These are phyloP conservation scores for Aspergillus tamarii DNA, from an alignment of 2,329 filamentous ascomycete genomes.

Conservation along the genomic window DNA sequence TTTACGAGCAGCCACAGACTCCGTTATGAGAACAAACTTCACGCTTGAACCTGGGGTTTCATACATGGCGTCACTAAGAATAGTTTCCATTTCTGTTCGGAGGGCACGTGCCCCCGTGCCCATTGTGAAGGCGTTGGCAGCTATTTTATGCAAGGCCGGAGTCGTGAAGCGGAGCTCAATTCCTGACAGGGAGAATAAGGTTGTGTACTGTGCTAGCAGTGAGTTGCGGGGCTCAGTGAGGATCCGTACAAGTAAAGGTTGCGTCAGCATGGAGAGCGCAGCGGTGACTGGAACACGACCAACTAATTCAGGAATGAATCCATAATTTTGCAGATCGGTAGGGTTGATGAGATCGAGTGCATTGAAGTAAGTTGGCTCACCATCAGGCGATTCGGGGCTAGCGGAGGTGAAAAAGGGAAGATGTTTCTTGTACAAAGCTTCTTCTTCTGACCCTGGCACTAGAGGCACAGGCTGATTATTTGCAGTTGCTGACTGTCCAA, in stretches of 20 bases:
- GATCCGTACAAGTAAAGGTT: conserved; percentile 75
- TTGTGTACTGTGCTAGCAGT: conserved; percentile 83
- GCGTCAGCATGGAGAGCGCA: conserved; percentile 75
- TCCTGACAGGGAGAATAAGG: conserved; percentile 79
- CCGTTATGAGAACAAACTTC: conserved; percentile 74
- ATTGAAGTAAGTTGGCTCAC: conserved; percentile 56
- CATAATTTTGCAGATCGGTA: conserved; percentile 78
- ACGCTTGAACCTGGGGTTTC: conserved; percentile 69
- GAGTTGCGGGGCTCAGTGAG: conserved; percentile 91
- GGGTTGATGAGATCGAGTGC: conserved; percentile 74
- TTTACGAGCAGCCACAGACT: conserved; percentile 66
- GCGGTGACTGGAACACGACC: conserved; percentile 92
- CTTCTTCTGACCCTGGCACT: conserved; percentile 67
- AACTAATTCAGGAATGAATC: conserved; percentile 92
- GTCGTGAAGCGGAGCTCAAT: conserved; percentile 82
- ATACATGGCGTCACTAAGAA: conserved; percentile 80
- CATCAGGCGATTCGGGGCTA: conserved; percentile 45
- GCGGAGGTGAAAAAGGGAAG: conserved; percentile 63
- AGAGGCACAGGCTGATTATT: conserved; percentile 51
- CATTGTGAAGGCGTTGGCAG: conserved; percentile 68
- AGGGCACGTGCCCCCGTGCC: conserved; percentile 79
- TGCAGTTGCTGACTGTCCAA: conserved; percentile 26
- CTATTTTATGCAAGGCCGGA: conserved; percentile 78
- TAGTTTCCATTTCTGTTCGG: conserved; percentile 78
- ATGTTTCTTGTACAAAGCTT: conserved; percentile 61